Percentiles rank a stretch among this genome's conserved stretches.
Evolutionary conservation across 1,284 basidiomycete species (phyloP).

Genomic region (Amylostereum areolatum): DNA sequence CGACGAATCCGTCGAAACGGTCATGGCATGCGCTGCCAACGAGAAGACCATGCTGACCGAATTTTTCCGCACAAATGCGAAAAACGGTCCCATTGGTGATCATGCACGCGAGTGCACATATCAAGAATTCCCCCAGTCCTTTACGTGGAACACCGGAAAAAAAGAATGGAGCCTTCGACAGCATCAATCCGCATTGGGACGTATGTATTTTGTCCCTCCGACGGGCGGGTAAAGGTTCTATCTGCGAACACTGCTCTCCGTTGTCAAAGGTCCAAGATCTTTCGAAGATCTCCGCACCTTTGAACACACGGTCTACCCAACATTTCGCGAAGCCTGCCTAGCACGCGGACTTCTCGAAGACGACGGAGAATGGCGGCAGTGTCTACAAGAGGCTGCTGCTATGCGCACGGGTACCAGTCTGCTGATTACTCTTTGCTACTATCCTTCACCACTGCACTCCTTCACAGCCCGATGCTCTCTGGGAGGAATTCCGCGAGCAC

Average conservation of each 20-base stretch:
- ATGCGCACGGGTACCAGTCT: conserved; percentile 35
- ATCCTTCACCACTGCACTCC: conserved; percentile 30
- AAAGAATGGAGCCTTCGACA: conserved; percentile 11
- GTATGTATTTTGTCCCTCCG: conserved; percentile 24
- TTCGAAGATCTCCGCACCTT: conserved; percentile 25
- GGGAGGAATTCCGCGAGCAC: conserved; percentile 25
- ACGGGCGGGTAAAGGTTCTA: conserved; percentile 27
- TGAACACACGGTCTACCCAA: conserved; percentile 10
- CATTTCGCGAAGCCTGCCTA: conserved; percentile 30
- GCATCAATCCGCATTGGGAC: conserved; percentile 20
- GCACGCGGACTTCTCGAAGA: conserved; percentile 36
- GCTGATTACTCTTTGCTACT: conserved; percentile 32
- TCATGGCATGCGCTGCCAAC: too few species aligned
- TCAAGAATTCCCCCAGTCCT: conserved; percentile 20
- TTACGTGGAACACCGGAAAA: conserved; percentile 12
- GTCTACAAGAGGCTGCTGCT: conserved; percentile 32
- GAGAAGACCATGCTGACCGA: too few species aligned
- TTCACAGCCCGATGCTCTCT: conserved; percentile 26
- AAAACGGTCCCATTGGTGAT: too few species aligned
- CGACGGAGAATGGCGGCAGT: conserved; percentile 37
- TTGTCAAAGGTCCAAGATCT: conserved; percentile 23
- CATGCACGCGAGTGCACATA: conserved; percentile 8
- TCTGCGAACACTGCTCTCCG: conserved; percentile 27
- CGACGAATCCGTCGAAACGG: too few species aligned
- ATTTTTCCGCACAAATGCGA: too few species aligned